Percentiles rank a stretch among this genome's conserved stretches.
phyloP scores from a whole-genome alignment of 495 filamentous ascomycete species.

The Hyaloscypha bicolor region DNA sequence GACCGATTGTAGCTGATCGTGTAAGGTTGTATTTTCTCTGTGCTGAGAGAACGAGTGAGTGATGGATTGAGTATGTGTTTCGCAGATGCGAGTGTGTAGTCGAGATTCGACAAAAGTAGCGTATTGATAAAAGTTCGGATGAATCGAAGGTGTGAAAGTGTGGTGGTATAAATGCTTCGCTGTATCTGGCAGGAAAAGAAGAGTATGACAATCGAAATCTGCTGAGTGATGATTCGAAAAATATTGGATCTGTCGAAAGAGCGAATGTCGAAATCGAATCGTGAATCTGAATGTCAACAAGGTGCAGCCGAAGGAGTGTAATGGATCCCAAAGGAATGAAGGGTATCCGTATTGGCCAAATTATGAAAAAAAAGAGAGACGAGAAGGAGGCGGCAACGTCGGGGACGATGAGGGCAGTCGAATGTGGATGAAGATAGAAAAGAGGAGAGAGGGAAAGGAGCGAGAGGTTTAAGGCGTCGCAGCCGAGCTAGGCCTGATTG shows the following conservation, averaged over 20 bases:
- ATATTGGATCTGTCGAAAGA: constrained; percentile 20
- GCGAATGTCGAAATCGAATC: constrained; percentile 15
- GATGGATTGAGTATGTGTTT: constrained; percentile 23
- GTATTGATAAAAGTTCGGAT: constrained; percentile 8
- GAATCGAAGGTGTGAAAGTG: constrained; percentile 31
- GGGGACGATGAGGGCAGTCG: constrained; percentile 17
- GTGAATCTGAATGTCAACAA: constrained; percentile 2
- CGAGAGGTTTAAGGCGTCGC: not conserved
- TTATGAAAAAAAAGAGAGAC: constrained; percentile 23
- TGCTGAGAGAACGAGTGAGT: not conserved
- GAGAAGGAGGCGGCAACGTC: constrained; percentile 19
- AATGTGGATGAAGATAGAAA: constrained; percentile 13
- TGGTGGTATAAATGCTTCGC: constrained; percentile 32
- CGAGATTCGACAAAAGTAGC: constrained; percentile 21
- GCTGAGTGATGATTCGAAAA: constrained; percentile 15
- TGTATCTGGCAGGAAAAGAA: constrained; percentile 37
- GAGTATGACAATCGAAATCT: constrained; percentile 9
- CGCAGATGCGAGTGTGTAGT: constrained; percentile 19
- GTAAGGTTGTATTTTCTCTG: not conserved
- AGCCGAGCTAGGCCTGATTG: not conserved
- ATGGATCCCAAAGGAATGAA: constrained; percentile 33
- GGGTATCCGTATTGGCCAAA: constrained; percentile 31
- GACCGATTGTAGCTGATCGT: not conserved
- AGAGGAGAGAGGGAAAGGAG: constrained; percentile 22
- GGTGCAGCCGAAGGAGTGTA: constrained; percentile 34